These are phyloP conservation scores for Pyricularia pennisetigena DNA, from an alignment of 2,329 filamentous ascomycete species.

Conservation along the genomic window DNA sequence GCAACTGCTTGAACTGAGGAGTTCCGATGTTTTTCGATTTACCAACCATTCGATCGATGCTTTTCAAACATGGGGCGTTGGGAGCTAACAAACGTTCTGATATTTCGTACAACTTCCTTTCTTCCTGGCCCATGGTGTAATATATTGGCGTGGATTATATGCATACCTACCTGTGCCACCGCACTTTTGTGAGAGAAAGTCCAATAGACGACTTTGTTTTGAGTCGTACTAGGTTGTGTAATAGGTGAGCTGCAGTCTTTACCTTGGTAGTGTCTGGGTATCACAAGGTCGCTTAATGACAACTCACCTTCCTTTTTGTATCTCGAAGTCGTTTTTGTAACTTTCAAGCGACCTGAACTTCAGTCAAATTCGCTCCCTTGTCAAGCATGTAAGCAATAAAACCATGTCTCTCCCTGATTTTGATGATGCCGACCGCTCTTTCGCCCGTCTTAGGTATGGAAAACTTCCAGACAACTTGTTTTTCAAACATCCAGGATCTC, in stretches of 20 bases:
- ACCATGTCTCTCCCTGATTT: background rate
- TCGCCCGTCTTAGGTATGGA: background rate
- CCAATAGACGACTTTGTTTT: too few species aligned
- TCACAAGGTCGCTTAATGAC: background rate
- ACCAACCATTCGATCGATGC: too few species aligned
- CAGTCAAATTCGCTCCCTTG: background rate
- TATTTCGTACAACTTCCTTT: too few species aligned
- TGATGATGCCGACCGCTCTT: background rate
- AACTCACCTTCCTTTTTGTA: background rate
- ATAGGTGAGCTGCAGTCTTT: background rate
- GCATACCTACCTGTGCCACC: too few species aligned
- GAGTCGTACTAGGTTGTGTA: background rate
- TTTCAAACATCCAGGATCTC: background rate
- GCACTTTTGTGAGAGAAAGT: too few species aligned
- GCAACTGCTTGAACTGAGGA: too few species aligned
- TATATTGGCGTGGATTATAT: too few species aligned
- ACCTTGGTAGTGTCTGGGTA: background rate
- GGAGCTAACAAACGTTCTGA: too few species aligned
- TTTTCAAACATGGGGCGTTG: too few species aligned
- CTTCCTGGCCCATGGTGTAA: too few species aligned
- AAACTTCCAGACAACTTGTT: background rate
- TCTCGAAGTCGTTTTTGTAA: background rate
- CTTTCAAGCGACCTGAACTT: background rate
- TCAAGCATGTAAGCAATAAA: background rate
- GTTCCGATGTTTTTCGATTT: too few species aligned